Base-by-base conservation (phyloP, 2,329 filamentous ascomycete genomes). In the Hirsutella rhossiliensis region DNA sequence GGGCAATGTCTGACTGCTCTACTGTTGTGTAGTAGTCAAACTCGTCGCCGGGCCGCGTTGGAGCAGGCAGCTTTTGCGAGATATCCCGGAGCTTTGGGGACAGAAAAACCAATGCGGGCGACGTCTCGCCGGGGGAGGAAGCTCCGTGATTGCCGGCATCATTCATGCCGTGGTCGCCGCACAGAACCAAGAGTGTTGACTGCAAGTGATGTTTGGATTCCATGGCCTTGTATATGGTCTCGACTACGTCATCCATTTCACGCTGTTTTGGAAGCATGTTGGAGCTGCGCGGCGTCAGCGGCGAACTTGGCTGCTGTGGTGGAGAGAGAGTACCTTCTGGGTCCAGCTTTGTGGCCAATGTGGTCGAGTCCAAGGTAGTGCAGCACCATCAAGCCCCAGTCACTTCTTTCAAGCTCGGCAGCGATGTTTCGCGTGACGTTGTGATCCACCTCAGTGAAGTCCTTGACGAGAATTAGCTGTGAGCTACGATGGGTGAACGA, bases 131-230 rank as follows among this genome's bases (percentile, higher is more conserved):
- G 2, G 87, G 78, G 0, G 89, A 89, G 11, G 90, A 96, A 34
- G 90, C 92, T 28, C 92, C 92, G 59, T 98, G 92, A 53, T 97
- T 97, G 3, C 92, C 92, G 18, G 87, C 92, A 54, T 97, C 90
- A 54, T 97, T 98, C 92, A 98, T 98, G n/a, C 92, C 92, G 59
- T 98, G 92, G 55, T 98, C 94, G 45, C 92, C 92, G 45, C 83
- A 87, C 7, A 98, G 66, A 3, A 98, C 80, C 39, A 98, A 74
- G 2, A 98, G 67, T 0, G 90, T 88, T 5, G 84, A 84, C 29
- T 76, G 59, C 1, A 96, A 76, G 60, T 95, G 83, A 1, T 73
- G 59, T 45, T 84, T 66, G 4, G 72, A 72, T 55, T 84, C 74
- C 50, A 98, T 84, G 7, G 86, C 83, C 12, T 72, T 67, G 57